Evolutionary conservation across 2,329 filamentous ascomycete species (phyloP).

Genomic region (Phialophora macrospora): DNA sequence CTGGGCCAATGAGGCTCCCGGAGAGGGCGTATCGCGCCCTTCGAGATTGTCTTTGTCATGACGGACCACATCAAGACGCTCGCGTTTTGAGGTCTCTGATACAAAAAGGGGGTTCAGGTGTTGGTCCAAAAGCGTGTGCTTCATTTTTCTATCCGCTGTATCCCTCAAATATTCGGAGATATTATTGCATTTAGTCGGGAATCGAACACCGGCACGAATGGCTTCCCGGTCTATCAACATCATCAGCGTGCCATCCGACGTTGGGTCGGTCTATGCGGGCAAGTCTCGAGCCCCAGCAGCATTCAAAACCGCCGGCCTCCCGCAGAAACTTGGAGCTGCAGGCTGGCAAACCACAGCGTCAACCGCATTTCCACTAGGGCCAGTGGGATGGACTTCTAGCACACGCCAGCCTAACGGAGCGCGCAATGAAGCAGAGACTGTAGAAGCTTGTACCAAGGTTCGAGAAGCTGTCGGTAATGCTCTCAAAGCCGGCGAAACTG

Average conservation of each 20-base stretch:
- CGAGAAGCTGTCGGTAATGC: conserved; percentile 2
- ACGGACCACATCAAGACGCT: neutral
- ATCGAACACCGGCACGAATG: neutral
- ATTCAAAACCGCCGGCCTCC: conserved; percentile 20
- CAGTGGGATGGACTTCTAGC: conserved; percentile 13
- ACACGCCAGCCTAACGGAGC: conserved; percentile 11
- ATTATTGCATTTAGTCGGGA: neutral
- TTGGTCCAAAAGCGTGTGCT: neutral
- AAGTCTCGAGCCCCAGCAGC: conserved; percentile 29
- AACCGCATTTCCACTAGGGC: conserved; percentile 14
- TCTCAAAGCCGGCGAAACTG: conserved; percentile 1
- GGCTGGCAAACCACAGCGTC: conserved; percentile 15
- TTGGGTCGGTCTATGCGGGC: conserved; percentile 24
- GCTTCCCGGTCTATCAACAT: conserved; percentile 16
- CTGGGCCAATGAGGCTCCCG: neutral
- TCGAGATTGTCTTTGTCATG: neutral
- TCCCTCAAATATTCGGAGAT: neutral
- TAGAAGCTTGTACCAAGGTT: conserved; percentile 18
- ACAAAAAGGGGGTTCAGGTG: neutral
- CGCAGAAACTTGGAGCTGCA: conserved; percentile 11
- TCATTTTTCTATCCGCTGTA: neutral
- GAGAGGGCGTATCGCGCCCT: neutral
- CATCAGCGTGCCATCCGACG: conserved; percentile 24
- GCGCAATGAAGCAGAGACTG: conserved; percentile 25
- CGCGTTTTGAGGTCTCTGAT: neutral